phyloP scores from a whole-genome alignment of 1,139 yeast genomes.

The Pichia sp. region DNA sequence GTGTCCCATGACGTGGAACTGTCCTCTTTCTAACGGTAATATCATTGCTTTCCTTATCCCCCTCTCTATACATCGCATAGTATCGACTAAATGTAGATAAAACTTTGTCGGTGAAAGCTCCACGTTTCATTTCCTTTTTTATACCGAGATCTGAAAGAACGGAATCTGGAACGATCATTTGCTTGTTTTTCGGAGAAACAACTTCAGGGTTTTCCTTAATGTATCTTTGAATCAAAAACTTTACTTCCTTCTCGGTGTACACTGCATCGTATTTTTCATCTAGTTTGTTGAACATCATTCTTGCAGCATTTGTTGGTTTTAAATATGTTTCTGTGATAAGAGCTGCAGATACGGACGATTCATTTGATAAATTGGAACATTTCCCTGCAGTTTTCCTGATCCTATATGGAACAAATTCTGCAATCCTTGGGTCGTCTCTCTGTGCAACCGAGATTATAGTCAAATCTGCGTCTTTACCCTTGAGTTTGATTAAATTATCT shows the following conservation, averaged over 20 bases:
- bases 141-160: conserved; percentile 22
- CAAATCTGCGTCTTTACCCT: conserved; percentile 75
- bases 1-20: conserved; percentile 48
- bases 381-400: conserved; percentile 26
- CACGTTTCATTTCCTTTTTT: conserved; percentile 33
- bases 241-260: conserved; percentile 50
- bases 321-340: conserved; percentile 32
- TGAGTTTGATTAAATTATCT: conserved; percentile 50
- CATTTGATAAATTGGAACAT: background rate
- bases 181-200: conserved; percentile 37
- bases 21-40: conserved; percentile 12
- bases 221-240: conserved; percentile 44
- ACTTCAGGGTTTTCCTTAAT: conserved; percentile 40
- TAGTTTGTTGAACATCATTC: conserved; percentile 42
- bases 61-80: conserved; percentile 49
- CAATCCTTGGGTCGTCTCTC: conserved; percentile 38
- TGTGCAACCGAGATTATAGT: conserved; percentile 44
- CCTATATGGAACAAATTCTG: conserved; percentile 57
- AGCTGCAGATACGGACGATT: too few species aligned
- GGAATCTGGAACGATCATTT: conserved; percentile 48
- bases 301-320: conserved; percentile 46
- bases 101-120: conserved; percentile 26
- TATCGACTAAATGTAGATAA: conserved; percentile 19
- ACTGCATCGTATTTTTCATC: conserved; percentile 30
- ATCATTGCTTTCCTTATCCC: conserved; percentile 24